Percentiles rank a stretch among this genome's conserved stretches.
Evolutionary conservation across 1,139 yeast genomes (phyloP).

Genomic region (Hansenula lynferdii): DNA sequence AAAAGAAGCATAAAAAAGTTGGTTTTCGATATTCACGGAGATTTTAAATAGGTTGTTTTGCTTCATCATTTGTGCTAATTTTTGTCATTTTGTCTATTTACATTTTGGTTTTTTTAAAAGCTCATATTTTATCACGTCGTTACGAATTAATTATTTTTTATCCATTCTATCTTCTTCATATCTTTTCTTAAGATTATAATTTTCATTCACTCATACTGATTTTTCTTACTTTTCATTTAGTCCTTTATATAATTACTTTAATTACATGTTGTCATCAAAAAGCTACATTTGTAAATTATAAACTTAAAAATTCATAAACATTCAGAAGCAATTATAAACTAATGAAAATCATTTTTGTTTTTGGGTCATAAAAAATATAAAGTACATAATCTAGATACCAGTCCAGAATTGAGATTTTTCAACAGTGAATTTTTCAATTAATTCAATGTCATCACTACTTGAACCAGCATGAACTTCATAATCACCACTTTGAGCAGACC

Average conservation of each 20-base stretch:
- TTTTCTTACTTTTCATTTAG: too few relatives aligned
- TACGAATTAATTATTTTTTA: neutral
- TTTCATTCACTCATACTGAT: too few relatives aligned
- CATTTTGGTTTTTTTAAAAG: neutral
- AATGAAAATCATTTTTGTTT: too few relatives aligned
- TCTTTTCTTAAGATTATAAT: neutral
- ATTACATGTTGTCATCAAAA: too few relatives aligned
- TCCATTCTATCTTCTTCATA: neutral
- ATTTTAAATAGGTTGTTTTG: too few relatives aligned
- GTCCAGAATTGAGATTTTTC: constrained; percentile 23
- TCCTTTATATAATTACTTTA: too few relatives aligned
- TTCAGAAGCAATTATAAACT: too few relatives aligned
- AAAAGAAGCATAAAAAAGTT: constrained; percentile 19
- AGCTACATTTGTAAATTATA: too few relatives aligned
- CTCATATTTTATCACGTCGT: neutral
- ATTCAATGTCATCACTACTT: constrained; percentile 27
- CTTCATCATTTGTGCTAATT: too few relatives aligned
- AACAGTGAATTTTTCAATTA: constrained; percentile 22
- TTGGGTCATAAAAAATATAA: too few relatives aligned
- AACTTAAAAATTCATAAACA: too few relatives aligned
- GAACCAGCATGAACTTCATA: constrained; percentile 45
- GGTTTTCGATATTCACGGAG: constrained; percentile 18
- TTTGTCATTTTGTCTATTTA: too few relatives aligned
- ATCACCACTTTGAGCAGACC: constrained; percentile 47
- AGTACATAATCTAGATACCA: constrained; percentile 16